Base-by-base conservation (phyloP, 2,329 filamentous ascomycete genomes). In the Chrysoporthe puriensis region DNA sequence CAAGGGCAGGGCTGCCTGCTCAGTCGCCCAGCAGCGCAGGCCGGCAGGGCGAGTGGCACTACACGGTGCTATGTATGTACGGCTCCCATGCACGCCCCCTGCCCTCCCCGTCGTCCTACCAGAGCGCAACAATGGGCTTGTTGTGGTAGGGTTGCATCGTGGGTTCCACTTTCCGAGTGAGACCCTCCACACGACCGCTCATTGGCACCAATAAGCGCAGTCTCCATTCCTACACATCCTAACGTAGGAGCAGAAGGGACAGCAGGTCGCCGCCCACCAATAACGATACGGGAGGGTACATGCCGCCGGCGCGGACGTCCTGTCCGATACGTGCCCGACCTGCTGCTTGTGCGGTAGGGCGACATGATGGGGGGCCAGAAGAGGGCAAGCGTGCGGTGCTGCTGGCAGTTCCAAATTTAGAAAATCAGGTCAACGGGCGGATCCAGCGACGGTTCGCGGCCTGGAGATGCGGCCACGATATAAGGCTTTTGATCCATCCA, bases 401-500 rank as follows among this genome's bases (percentile, higher is more conserved):
- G 68, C 60, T 68, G 66, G 59, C 66, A 66, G 73, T 73, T 77
- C 78, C 79, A 78, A 78, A 79, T 77, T 80, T 84, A 83, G 81
- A 81, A 70, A 79, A 74, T 76, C 13, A 76, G 73, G 74, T 73
- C 75, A 75, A 75, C 74, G 75, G 72, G 72, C 65, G 72, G 73
- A 72, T 72, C 70, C 70, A 72, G 70, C 72, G 69, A 58, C 36
- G n/a, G n/a, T 70, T 73, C 69, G 72, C 74, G 82, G 81, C 73
- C 80, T 77, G 73, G 77, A 75, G 74, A 76, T 76, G 75, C 79
- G 81, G 79, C 83, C 80, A 83, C 78, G 80, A 85, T 87, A 87
- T 87, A 87, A 87, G 84, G 79, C 83, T 82, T 83, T 82, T 79
- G 79, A 60, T 64, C 78, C 80, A 78, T 81, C 79, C 80, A 79